phyloP scores from a whole-genome alignment of 192 early-diverging fungal genomes.

The Phlyctochytrium bullatum region DNA sequence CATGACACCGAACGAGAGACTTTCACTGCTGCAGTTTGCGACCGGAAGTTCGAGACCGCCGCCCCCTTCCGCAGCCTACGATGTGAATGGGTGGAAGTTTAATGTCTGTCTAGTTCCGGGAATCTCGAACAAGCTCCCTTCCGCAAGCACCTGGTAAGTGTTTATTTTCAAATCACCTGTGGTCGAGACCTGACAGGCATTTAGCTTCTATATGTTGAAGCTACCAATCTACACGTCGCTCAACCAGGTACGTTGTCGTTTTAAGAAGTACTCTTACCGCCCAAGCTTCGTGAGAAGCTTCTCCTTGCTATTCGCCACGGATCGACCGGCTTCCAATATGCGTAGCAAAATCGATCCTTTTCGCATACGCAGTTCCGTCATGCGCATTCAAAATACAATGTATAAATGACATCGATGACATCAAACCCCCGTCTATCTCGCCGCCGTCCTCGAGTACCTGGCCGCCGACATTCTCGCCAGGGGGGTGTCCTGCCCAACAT shows the following conservation, averaged over 20 bases:
- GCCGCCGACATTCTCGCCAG: constrained; percentile 88
- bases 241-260: background rate
- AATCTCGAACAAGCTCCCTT: background rate
- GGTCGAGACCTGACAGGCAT: background rate
- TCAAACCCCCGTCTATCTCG: constrained; percentile 83
- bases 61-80: background rate
- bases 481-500: constrained; percentile 78
- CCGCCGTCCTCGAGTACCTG: constrained; percentile 89
- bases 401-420: too few species aligned
- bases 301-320: background rate
- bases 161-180: background rate
- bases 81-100: background rate
- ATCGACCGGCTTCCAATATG: background rate
- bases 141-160: background rate
- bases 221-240: background rate
- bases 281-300: background rate
- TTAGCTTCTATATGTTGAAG: background rate
- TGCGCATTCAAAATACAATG: too few species aligned
- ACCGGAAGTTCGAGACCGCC: background rate
- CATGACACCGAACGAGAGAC: background rate
- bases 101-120: background rate
- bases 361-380: too few species aligned
- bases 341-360: too few species aligned
- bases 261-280: background rate
- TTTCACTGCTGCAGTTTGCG: background rate